Conservation (phyloP, 2,329 filamentous ascomycete species). For the Ceratocystiopsis sp. region DNA sequence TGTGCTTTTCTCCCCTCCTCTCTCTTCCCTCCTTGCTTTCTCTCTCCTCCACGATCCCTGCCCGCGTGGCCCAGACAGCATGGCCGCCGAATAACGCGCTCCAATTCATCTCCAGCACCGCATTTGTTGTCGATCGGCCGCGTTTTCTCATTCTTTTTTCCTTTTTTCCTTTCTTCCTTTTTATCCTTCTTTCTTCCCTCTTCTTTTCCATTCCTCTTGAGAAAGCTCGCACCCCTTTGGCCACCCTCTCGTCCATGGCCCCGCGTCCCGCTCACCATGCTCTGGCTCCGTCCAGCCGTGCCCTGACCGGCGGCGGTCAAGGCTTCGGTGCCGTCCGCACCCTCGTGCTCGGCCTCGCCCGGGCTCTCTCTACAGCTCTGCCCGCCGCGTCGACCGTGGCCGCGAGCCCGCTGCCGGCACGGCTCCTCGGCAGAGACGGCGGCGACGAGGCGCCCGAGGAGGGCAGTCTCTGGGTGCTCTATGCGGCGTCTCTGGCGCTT, state of each 20-base stretch:
- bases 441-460: constrained; percentile 35
- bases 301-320: constrained; percentile 2
- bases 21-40: too few relatives aligned
- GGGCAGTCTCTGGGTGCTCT: constrained; percentile 64
- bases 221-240: too few relatives aligned
- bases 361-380: constrained; percentile 31
- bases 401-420: constrained; percentile 25
- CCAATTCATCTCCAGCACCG: too few relatives aligned
- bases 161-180: too few relatives aligned
- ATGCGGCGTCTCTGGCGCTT: constrained; percentile 59
- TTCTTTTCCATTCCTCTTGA: too few relatives aligned
- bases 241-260: constrained; percentile 1
- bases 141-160: too few relatives aligned
- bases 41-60: too few relatives aligned
- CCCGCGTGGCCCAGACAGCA: too few relatives aligned
- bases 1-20: too few relatives aligned
- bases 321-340: constrained; percentile 24
- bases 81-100: too few relatives aligned
- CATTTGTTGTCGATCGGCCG: too few relatives aligned
- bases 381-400: constrained; percentile 22
- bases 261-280: not conserved
- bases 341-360: constrained; percentile 32
- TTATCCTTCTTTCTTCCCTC: too few relatives aligned
- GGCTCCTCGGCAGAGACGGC: constrained; percentile 18
- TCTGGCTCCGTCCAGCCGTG: constrained; percentile 1